These are phyloP conservation scores for Pachyrhizus erosus DNA, from an alignment of 306 rosid genomes.

Conservation along the genomic window DNA sequence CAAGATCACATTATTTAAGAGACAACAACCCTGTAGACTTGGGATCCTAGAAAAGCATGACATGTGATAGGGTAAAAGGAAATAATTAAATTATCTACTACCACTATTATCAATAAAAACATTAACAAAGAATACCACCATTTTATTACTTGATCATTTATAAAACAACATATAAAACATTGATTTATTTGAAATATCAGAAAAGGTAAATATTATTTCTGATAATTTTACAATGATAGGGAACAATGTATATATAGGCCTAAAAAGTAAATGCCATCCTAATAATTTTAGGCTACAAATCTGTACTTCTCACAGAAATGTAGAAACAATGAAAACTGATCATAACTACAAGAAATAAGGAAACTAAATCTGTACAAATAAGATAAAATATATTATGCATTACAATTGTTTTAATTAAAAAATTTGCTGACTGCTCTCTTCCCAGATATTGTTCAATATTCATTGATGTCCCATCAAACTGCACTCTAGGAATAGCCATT, in stretches of 20 bases:
- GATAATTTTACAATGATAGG: background rate
- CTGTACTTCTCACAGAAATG: no score
- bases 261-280: background rate
- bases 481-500: background rate
- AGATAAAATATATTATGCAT: background rate
- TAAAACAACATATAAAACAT: background rate
- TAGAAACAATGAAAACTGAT: background rate
- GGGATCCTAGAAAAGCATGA: background rate
- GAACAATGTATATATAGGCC: background rate
- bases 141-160: background rate
- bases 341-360: no score
- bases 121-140: background rate
- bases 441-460: background rate
- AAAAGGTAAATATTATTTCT: background rate
- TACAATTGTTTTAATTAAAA: background rate
- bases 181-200: background rate
- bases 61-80: background rate
- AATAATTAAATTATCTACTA: background rate
- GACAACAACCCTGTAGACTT: background rate
- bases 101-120: background rate
- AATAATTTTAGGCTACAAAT: background rate
- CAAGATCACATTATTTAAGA: background rate
- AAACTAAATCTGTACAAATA: background rate
- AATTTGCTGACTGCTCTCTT: background rate
- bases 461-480: slow-evolving; percentile 17